A percentile compares a stretch with the other conserved stretches of the same genome.
phyloP scores from a whole-genome alignment of 1,284 basidiomycete genomes.

The Pascua guehoae region DNA sequence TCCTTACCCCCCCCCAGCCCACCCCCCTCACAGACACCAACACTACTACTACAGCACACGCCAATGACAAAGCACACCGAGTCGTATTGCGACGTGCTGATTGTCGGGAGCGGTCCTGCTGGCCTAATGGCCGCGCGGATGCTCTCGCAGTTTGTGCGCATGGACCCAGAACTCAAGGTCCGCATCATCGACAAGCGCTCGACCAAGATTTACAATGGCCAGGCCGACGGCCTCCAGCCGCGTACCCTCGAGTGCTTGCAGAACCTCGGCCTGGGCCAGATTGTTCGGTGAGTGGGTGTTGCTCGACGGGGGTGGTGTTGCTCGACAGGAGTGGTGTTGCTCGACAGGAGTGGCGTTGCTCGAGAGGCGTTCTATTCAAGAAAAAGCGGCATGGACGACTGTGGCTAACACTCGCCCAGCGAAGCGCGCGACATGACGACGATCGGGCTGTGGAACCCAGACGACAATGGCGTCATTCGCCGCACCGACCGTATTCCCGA shows the following conservation, averaged over 20 bases:
- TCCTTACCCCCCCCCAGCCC: no score
- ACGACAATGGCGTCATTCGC: slow-evolving; percentile 8
- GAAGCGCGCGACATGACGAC: slow-evolving; percentile 10
- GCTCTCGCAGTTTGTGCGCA: slow-evolving; percentile 5
- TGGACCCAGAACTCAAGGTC: slow-evolving; percentile 13
- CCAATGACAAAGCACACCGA: slow-evolving; percentile 8
- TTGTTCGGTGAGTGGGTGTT: slow-evolving; percentile 4
- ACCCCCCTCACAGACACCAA: background rate
- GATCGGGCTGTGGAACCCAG: slow-evolving; percentile 14
- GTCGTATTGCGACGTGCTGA: slow-evolving; percentile 19
- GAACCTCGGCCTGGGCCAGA: slow-evolving; percentile 12
- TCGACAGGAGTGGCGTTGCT: background rate
- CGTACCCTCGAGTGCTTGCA: slow-evolving; percentile 10
- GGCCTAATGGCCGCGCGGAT: slow-evolving; percentile 13
- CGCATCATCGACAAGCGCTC: slow-evolving; percentile 19
- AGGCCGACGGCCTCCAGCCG: slow-evolving; percentile 13
- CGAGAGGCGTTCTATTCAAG: no score
- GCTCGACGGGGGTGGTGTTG: background rate
- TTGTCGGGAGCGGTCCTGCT: slow-evolving; percentile 18
- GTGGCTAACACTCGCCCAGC: background rate
- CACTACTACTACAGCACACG: background rate
- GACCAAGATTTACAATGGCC: slow-evolving; percentile 13
- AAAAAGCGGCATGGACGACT: background rate
- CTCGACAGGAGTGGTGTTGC: background rate
- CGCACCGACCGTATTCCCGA: slow-evolving; percentile 17